These are phyloP conservation scores for Articulospora tetracladia DNA, from an alignment of 495 filamentous ascomycete species.

Conservation along the genomic window DNA sequence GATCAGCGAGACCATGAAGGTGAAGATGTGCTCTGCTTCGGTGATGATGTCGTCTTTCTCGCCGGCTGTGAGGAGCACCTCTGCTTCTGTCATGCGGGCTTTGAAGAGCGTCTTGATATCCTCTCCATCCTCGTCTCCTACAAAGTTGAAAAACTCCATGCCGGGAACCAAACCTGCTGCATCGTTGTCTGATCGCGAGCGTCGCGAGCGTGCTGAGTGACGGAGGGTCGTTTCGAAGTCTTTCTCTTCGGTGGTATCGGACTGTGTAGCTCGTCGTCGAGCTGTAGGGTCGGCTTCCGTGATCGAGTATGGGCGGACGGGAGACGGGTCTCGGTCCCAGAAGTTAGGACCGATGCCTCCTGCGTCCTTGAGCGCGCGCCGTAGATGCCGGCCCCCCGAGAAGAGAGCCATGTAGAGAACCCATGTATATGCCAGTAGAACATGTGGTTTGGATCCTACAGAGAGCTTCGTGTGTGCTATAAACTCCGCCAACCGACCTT, in stretches of 20 bases:
- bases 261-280: background rate
- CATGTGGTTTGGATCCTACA: constrained; percentile 39
- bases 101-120: constrained; percentile 40
- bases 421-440: constrained; percentile 54
- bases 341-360: constrained; percentile 39
- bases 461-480: constrained; percentile 29
- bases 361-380: constrained; percentile 37
- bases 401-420: constrained; percentile 59
- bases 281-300: background rate
- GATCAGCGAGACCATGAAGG: constrained; percentile 32
- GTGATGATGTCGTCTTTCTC: constrained; percentile 45
- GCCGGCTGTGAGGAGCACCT: constrained; percentile 33
- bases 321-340: constrained; percentile 30
- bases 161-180: constrained; percentile 8
- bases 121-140: constrained; percentile 30
- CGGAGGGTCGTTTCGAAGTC: background rate
- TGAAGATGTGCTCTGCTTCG: constrained; percentile 43
- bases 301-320: constrained; percentile 11
- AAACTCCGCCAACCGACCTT: constrained; percentile 21
- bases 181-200: constrained; percentile 1
- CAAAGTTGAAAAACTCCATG: constrained; percentile 32
- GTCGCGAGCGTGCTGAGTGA: background rate
- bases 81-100: constrained; percentile 31
- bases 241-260: background rate
- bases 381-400: constrained; percentile 51